A percentile compares a stretch with the other conserved stretches of the same genome.
These are phyloP conservation scores for Pharus latifolius DNA, from an alignment of 176 grass and related monocot genomes.

Conservation along the genomic window DNA sequence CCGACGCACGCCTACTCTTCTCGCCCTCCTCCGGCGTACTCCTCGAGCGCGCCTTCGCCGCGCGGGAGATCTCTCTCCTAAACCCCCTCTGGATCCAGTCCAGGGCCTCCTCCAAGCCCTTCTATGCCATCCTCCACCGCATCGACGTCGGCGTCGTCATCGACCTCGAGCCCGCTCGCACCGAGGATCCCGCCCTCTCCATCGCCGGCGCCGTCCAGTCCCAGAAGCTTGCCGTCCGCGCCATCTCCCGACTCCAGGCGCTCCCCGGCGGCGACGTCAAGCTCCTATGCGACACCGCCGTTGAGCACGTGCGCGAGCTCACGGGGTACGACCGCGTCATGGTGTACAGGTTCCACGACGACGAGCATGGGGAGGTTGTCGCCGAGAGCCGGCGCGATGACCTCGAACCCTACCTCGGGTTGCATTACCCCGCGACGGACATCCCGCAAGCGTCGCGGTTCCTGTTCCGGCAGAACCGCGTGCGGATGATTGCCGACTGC, in stretches of 20 bases:
- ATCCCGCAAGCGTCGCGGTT: constrained; percentile 95
- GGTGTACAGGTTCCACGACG: constrained; percentile 98
- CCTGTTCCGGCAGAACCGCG: constrained; percentile 95
- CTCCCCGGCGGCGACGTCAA: constrained; percentile 71
- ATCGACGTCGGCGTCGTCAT: constrained; percentile 85
- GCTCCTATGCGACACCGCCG: constrained; percentile 76
- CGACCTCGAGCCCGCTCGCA: constrained; percentile 71
- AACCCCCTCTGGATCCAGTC: constrained; percentile 94
- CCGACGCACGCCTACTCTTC: constrained; percentile 80
- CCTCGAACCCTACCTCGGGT: constrained; percentile 85
- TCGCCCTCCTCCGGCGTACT: constrained; percentile 34
- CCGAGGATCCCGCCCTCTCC: constrained; percentile 73
- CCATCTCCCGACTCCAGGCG: constrained; percentile 86
- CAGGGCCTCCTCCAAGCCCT: constrained; percentile 66
- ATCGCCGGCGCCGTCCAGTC: constrained; percentile 81
- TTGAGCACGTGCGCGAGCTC: constrained; percentile 78
- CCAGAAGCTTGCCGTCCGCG: constrained; percentile 86
- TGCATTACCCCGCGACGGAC: constrained; percentile 95
- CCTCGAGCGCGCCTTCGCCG: constrained; percentile 63
- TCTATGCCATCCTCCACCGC: constrained; percentile 92
- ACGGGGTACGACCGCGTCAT: constrained; percentile 93
- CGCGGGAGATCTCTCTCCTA: constrained; percentile 79
- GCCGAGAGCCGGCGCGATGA: constrained; percentile 62
- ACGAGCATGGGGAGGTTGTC: constrained; percentile 91
- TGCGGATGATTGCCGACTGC: constrained; percentile 91